Conservation (phyloP, 2,329 filamentous ascomycete genomes). For the Orbilia javanica region DNA sequence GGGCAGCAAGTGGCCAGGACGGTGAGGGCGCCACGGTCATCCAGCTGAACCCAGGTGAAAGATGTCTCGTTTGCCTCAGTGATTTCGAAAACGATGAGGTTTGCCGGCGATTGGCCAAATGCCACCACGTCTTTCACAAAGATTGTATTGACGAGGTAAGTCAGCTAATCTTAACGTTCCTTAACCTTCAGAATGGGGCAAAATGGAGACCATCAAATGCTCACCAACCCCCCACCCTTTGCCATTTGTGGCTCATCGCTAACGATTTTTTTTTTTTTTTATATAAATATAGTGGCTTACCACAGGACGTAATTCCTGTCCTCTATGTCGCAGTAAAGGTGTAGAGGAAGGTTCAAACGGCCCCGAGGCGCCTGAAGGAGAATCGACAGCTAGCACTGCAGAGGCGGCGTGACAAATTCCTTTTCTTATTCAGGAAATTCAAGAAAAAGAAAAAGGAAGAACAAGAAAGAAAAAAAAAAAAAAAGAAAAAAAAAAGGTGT, state of each 20-base stretch:
- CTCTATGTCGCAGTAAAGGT: constrained; percentile 71
- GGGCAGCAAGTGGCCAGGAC: constrained; percentile 61
- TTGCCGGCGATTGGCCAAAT: constrained; percentile 73
- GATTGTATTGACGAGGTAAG: constrained; percentile 78
- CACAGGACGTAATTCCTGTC: constrained; percentile 75
- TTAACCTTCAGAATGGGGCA: too few species aligned
- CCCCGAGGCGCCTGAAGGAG: constrained; percentile 18
- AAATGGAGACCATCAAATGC: neutral
- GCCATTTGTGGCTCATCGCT: constrained; percentile 60
- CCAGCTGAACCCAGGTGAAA: constrained; percentile 66
- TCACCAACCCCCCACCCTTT: too few species aligned
- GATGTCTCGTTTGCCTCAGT: constrained; percentile 76
- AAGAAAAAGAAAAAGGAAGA: too few species aligned
- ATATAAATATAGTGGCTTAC: constrained; percentile 77
- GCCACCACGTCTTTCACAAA: constrained; percentile 76
- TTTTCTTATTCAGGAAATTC: neutral
- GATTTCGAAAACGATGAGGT: constrained; percentile 75
- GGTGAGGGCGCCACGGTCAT: constrained; percentile 32
- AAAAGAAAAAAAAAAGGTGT: neutral
- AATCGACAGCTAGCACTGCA: constrained; percentile 2
- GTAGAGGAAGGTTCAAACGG: constrained; percentile 64
- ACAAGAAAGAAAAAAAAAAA: too few species aligned
- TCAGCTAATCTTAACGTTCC: constrained; percentile 29
- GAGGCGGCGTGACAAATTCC: constrained; percentile 2
- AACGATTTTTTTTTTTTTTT: constrained; percentile 61